Conservation (phyloP, 306 rosid species). For the Coriaria nepalensis region DNA sequence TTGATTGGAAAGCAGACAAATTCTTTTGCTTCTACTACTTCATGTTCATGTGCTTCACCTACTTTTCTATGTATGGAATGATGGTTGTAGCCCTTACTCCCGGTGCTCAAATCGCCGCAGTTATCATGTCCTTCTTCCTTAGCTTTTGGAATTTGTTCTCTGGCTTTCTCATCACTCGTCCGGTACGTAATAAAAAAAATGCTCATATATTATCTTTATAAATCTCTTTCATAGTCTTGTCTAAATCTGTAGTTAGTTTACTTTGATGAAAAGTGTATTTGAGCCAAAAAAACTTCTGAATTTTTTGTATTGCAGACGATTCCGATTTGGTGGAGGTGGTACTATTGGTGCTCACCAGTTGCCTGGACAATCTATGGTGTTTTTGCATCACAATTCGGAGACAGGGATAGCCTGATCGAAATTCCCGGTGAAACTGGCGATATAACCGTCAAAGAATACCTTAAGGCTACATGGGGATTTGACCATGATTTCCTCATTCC, state of each 20-base stretch:
- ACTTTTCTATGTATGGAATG: conserved; percentile 40
- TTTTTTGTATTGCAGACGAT: no score
- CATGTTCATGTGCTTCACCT: conserved; percentile 25
- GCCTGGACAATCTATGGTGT: conserved; percentile 76
- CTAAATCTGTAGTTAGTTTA: no score
- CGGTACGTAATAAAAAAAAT: conserved; percentile 9
- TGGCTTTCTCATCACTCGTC: conserved; percentile 29
- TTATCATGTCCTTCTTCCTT: conserved; percentile 28
- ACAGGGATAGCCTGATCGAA: conserved; percentile 1
- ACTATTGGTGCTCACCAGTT: conserved; percentile 64
- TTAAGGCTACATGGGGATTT: conserved; percentile 29
- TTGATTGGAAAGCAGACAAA: conserved; percentile 19
- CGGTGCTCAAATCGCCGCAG: conserved; percentile 28
- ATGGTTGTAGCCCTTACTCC: conserved; percentile 41
- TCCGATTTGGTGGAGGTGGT: conserved; percentile 70
- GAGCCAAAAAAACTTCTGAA: no score
- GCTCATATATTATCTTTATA: no score
- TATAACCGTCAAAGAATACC: conserved; percentile 8
- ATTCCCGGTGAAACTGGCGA: conserved; percentile 11
- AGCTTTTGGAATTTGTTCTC: conserved; percentile 36
- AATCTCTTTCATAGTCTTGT: no score
- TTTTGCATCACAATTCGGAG: conserved; percentile 48
- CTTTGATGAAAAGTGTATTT: no score
- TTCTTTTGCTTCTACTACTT: conserved; percentile 26
- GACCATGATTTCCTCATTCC: conserved; percentile 38